Evolutionary conservation across 352 stramenopile genomes (phyloP).

Genomic region (Phytophthora constricta): DNA sequence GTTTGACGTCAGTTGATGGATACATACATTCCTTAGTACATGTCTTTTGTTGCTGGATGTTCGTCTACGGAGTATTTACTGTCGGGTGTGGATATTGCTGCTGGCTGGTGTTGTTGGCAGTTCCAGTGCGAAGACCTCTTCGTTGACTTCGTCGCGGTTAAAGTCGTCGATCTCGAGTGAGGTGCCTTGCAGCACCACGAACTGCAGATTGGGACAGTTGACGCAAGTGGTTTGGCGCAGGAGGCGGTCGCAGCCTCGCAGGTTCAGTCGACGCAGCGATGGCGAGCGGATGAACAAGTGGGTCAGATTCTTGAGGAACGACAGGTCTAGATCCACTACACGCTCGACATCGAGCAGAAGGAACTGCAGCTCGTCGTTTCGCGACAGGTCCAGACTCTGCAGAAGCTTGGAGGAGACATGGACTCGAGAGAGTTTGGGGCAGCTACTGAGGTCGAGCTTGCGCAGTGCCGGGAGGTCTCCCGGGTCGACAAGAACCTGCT

Average conservation of each 20-base stretch:
- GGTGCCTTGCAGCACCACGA: conserved; percentile 52
- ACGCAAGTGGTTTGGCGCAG: conserved; percentile 40
- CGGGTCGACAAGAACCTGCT: conserved; percentile 65
- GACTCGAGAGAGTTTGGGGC: conserved; percentile 57
- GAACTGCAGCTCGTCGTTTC: conserved; percentile 54
- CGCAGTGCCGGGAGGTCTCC: conserved; percentile 55
- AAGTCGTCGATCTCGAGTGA: conserved; percentile 50
- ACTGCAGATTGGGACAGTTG: conserved; percentile 49
- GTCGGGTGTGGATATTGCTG: no score
- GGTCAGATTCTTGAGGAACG: conserved; percentile 65
- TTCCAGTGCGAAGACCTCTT: conserved; percentile 26
- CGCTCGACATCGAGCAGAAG: conserved; percentile 53
- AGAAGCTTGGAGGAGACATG: conserved; percentile 63
- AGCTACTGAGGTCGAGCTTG: conserved; percentile 49
- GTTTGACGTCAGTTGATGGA: background rate
- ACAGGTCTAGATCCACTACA: conserved; percentile 52
- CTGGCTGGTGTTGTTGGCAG: background rate
- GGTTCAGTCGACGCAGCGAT: conserved; percentile 46
- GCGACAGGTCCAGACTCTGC: conserved; percentile 44
- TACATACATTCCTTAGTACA: background rate
- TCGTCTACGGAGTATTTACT: no score
- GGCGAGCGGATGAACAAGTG: conserved; percentile 59
- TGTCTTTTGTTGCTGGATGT: no score
- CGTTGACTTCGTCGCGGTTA: conserved; percentile 20
- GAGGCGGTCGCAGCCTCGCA: conserved; percentile 57